Percentiles rank a stretch among this genome's conserved stretches.
These are phyloP conservation scores for Syncephalastrum monosporum DNA, from an alignment of 371 early-diverging fungal genomes.

Conservation along the genomic window DNA sequence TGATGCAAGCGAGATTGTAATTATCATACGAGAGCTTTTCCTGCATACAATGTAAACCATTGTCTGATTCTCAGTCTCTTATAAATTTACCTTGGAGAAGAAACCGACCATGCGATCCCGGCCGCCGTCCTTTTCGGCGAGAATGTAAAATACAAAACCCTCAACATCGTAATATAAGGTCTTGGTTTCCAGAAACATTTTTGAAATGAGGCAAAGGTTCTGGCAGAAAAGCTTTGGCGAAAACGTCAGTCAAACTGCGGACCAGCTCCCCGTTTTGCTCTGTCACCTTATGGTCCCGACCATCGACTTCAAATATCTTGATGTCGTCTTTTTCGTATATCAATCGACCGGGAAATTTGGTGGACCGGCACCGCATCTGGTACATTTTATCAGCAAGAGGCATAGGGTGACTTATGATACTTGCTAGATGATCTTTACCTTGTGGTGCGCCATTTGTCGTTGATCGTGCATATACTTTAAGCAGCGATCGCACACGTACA, in stretches of 20 bases:
- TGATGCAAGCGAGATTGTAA: slow-evolving; percentile 87
- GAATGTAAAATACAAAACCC: slow-evolving; percentile 95
- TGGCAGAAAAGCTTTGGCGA: slow-evolving; percentile 81
- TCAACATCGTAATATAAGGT: slow-evolving; percentile 98
- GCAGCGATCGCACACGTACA: slow-evolving; percentile 92
- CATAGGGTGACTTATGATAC: background rate
- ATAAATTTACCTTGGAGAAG: slow-evolving; percentile 59
- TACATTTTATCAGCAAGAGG: background rate
- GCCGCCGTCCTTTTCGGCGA: slow-evolving; percentile 66
- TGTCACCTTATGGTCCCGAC: slow-evolving; percentile 74
- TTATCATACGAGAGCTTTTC: slow-evolving; percentile 75
- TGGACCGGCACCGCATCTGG: slow-evolving; percentile 24
- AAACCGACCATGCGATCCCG: slow-evolving; percentile 62
- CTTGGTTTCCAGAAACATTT: slow-evolving; percentile 97
- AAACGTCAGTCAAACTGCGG: background rate
- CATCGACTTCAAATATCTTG: slow-evolving; percentile 92
- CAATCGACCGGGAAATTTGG: slow-evolving; percentile 86
- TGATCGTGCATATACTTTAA: slow-evolving; percentile 66
- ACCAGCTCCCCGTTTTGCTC: background rate
- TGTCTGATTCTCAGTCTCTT: background rate
- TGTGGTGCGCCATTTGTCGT: slow-evolving; percentile 51
- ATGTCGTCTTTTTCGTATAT: slow-evolving; percentile 81
- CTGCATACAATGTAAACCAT: slow-evolving; percentile 16
- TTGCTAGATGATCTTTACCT: slow-evolving; percentile 23
- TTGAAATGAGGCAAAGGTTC: slow-evolving; percentile 92